These are phyloP conservation scores for Auxenochlorella protothecoides DNA, from an alignment of 139 green algal genomes.

Conservation along the genomic window DNA sequence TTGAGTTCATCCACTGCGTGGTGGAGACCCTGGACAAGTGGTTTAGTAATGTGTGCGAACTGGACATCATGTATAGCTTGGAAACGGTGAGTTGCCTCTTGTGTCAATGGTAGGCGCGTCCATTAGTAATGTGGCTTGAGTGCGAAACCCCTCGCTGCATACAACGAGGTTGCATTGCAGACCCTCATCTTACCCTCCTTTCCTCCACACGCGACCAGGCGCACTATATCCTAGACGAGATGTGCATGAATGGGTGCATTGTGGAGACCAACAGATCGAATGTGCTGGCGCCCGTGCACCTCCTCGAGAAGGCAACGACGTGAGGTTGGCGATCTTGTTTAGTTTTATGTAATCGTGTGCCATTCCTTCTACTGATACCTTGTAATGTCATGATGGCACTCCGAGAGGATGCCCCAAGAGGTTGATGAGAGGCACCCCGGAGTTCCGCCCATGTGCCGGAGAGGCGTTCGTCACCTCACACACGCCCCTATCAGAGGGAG, in stretches of 20 bases:
- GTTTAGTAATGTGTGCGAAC: constrained; percentile 82
- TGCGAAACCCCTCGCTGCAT: no score
- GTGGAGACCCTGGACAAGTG: constrained; percentile 73
- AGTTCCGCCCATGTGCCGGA: no score
- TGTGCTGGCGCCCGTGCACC: constrained; percentile 70
- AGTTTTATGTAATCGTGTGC: background rate
- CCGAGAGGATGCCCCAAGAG: background rate
- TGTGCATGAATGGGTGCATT: constrained; percentile 83
- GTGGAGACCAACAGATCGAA: constrained; percentile 93
- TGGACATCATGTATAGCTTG: constrained; percentile 97
- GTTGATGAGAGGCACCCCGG: no score
- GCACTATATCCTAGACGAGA: constrained; percentile 91
- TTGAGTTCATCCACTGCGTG: constrained; percentile 95
- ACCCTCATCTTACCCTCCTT: no score
- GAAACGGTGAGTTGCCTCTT: constrained; percentile 52
- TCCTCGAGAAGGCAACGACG: constrained; percentile 54
- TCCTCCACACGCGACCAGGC: constrained; percentile 43
- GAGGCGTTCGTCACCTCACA: no score
- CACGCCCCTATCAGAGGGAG: no score
- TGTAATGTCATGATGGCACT: background rate
- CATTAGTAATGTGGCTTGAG: no score
- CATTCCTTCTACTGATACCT: no score
- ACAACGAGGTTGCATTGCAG: no score
- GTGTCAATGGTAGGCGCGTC: no score
- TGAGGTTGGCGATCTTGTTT: background rate